These are phyloP conservation scores for Sugiyamaella smithiae DNA, from an alignment of 805 yeast species.

Conservation along the genomic window DNA sequence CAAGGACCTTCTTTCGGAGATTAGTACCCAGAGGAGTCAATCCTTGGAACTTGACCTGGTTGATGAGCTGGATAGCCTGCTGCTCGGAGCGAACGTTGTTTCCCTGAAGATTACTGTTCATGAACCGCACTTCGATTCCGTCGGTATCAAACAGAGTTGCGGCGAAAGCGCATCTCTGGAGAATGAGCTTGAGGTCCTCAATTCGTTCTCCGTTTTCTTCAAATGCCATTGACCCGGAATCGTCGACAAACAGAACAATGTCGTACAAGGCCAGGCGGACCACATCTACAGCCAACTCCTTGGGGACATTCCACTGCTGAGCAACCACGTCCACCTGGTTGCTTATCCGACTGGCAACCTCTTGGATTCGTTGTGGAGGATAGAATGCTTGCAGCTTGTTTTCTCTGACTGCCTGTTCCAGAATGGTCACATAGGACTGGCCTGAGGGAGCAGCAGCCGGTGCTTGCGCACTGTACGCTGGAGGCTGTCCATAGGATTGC, in stretches of 20 bases:
- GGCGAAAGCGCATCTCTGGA: conserved; percentile 30
- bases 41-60: conserved; percentile 27
- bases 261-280: conserved; percentile 33
- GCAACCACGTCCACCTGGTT: conserved; percentile 24
- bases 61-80: conserved; percentile 25
- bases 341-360: conserved; percentile 25
- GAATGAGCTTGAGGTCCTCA: conserved; percentile 32
- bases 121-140: conserved; percentile 33
- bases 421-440: conserved; percentile 17
- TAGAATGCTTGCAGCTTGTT: conserved; percentile 30
- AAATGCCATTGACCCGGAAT: conserved; percentile 35
- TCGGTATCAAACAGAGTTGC: conserved; percentile 31
- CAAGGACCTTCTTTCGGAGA: conserved; percentile 28
- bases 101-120: conserved; percentile 29
- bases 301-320: conserved; percentile 30
- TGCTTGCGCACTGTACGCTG: conserved; percentile 14
- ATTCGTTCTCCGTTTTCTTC: conserved; percentile 35
- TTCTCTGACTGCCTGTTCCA: conserved; percentile 28
- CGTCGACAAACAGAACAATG: conserved; percentile 32
- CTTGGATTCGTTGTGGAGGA: conserved; percentile 32
- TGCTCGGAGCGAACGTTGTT: conserved; percentile 27
- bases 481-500: conserved; percentile 13
- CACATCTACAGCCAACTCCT: conserved; percentile 31
- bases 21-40: conserved; percentile 31
- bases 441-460: conserved; percentile 10